Conservation (phyloP, 1,139 yeast species). For the Candida sp. region DNA sequence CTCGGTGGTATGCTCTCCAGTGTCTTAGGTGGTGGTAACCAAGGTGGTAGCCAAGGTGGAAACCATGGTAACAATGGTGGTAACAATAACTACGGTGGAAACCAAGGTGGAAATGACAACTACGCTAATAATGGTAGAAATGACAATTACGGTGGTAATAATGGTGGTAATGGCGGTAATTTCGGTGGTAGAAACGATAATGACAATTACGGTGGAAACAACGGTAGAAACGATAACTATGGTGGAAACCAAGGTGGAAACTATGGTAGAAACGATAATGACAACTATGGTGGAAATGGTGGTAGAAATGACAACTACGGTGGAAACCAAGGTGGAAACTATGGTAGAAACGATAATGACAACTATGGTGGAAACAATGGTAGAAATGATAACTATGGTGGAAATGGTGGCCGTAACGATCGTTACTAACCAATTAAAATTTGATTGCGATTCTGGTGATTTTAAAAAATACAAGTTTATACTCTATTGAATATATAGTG, state of each 20-base stretch:
- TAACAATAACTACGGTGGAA: constrained; percentile 1
- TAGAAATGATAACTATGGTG: neutral
- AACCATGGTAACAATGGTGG: neutral
- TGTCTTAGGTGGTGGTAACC: constrained; percentile 3
- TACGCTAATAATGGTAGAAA: constrained; percentile 2
- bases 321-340: neutral
- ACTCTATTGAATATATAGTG: neutral
- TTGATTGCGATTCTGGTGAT: no score
- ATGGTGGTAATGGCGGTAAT: constrained; percentile 2
- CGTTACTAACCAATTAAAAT: neutral
- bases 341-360: neutral
- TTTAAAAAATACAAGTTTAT: no score
- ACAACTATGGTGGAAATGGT: constrained; percentile 1
- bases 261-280: neutral
- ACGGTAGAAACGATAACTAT: neutral
- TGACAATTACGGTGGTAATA: neutral
- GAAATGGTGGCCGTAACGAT: neutral
- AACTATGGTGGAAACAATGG: neutral
- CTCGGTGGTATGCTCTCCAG: neutral
- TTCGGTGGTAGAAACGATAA: neutral
- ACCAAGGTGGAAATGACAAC: constrained; percentile 9
- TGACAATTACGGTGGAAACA: neutral
- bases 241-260: neutral
- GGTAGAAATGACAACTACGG: constrained; percentile 2
- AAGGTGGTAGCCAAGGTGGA: neutral